Evolutionary conservation across 1,139 yeast genomes (phyloP).

Genomic region (Nadsonia starkeyi-henricii): DNA sequence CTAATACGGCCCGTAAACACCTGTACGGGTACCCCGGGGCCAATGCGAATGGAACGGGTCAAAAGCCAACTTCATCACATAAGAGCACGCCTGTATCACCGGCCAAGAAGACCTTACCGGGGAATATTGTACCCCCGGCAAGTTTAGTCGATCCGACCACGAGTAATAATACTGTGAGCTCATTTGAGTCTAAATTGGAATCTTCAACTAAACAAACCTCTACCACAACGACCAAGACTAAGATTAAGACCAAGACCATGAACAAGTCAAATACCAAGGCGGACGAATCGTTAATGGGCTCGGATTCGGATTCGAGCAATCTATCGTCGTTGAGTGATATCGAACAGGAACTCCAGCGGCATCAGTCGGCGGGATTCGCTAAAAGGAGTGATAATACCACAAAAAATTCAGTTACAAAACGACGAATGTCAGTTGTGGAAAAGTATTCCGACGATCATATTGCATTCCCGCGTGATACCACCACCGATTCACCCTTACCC

Average conservation of each 20-base stretch:
- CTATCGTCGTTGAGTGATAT: neutral
- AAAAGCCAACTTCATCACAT: neutral
- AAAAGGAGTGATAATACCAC: neutral
- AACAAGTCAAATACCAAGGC: too few relatives aligned
- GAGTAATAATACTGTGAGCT: neutral
- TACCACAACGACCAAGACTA: too few relatives aligned
- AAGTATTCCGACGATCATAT: neutral
- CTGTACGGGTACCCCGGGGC: neutral
- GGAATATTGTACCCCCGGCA: neutral
- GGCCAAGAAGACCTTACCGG: neutral
- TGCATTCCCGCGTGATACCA: neutral
- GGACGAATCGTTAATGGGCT: neutral
- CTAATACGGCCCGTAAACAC: neutral
- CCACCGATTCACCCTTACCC: too few relatives aligned
- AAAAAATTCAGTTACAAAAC: neutral
- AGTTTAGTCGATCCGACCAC: neutral
- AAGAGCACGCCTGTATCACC: neutral
- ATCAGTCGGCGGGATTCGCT: neutral
- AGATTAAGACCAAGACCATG: too few relatives aligned
- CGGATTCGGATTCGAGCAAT: neutral
- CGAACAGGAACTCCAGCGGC: neutral
- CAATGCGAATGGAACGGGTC: neutral
- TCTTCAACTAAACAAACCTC: too few relatives aligned
- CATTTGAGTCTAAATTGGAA: neutral
- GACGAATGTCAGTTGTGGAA: neutral